A percentile compares a stretch with the other conserved stretches of the same genome.
phyloP scores from a whole-genome alignment of 805 yeast genomes.

The Henningerozyma blattae region DNA sequence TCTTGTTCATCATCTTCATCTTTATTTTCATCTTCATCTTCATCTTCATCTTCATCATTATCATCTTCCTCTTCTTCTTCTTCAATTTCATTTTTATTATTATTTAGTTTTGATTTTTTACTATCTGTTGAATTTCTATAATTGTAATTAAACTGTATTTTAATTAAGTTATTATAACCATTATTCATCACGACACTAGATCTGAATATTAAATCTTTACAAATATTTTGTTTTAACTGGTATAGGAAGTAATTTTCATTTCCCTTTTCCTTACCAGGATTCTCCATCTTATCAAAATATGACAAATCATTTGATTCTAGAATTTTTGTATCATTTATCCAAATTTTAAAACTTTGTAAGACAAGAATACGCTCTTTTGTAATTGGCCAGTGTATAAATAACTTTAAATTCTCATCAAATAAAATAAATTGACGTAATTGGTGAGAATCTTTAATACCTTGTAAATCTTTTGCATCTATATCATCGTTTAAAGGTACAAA shows the following conservation, averaged over 20 bases:
- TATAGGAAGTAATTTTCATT: conserved; percentile 2
- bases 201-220: conserved; percentile 13
- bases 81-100: no score
- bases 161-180: conserved; percentile 20
- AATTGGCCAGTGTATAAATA: conserved; percentile 1
- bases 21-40: not conserved
- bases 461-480: conserved; percentile 2
- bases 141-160: conserved; percentile 6
- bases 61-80: no score
- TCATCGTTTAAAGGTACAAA: conserved; percentile 11
- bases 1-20: not conserved
- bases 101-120: no score
- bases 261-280: not conserved
- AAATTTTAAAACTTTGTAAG: conserved; percentile 9
- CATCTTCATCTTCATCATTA: not conserved
- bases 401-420: conserved; percentile 20
- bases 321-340: conserved; percentile 21
- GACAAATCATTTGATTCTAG: conserved; percentile 3
- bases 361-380: not conserved
- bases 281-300: conserved; percentile 3
- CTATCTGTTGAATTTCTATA: no score
- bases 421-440: conserved; percentile 14
- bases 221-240: conserved; percentile 10
- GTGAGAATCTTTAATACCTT: conserved; percentile 8
- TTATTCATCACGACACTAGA: conserved; percentile 24